Evolutionary conservation across 768 basidiomycete genomes (phyloP), one percentile per base, ranked within the genome.

Genomic region (Rhodotorula sphaerocarpa): DNA sequence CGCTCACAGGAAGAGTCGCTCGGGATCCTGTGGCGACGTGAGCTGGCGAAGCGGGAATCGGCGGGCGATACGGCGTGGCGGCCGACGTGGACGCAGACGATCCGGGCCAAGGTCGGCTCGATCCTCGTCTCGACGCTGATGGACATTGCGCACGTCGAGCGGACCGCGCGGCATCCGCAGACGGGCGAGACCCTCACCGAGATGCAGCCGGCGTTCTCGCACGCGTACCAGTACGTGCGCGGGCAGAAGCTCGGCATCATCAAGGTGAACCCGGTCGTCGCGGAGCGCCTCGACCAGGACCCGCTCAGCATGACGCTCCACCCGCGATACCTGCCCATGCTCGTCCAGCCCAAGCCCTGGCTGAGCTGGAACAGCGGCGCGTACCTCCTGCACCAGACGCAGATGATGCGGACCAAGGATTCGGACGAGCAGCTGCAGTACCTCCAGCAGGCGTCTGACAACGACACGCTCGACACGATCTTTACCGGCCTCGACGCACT

Each of bases 271-370:
- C 84, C 86, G 1, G 83, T 80, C 7, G 86, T 97, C 9, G 78
- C 84, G 5, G 83, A 86, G 20, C 82, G 86, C 5, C 77, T 97
- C 57, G 83, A 88, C 5, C 83, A 82, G 61, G 92, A 96, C 63
- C 79, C 76, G 44, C 72, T 91, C 25, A 76, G 79, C 18, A 80
- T 84, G 56, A 82, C 86, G 0, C 78, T 96, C 23, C 90, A 93
- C 76, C 91, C 93, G 21, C 87, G 91, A 3, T 88, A 93, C 75
- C 80, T 99, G 28, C 93, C 93, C 14, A 99, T 97, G 95, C 80
- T 99, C 11, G 81, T 92, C 30, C 84, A 84, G 65, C 93, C 93
- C 3, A 85, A 84, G 66, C 88, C 89, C 1, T 97, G 92, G 93
- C 71, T 87, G 3, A 78, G 79, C 59, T 80, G 83, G 66, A 81